Evolutionary conservation across 345 rosid genomes (phyloP), one percentile per base, ranked within the genome.

Genomic region (Arabis hirsuta): DNA sequence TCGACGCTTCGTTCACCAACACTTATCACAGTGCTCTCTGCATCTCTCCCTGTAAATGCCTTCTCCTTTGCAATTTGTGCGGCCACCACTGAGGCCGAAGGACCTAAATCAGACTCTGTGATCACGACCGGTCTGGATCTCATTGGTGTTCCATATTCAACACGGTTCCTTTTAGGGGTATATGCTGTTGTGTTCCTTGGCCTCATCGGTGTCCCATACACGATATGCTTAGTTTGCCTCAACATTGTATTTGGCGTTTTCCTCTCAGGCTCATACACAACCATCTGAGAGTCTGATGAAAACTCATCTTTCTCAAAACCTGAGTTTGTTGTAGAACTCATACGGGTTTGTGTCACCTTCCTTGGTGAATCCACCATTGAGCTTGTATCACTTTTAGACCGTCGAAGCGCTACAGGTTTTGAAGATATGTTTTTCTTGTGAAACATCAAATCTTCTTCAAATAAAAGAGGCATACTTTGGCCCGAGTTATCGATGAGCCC

Each of bases 81-180:
- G 3, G 94, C 98, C 47, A 94, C 91, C 69, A 87, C 98, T 2
- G 97, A 94, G 0, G 97, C 84, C 1, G 97, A 91, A 1, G 97
- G 97, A 2, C 97, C 98, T 38, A 89, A 55, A 22, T 94, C 97
- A 0, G 97, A 87, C 29, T 86, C 87, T 2, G 94, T 86, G 48
- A 76, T 76, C 10, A 84, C 62, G 1, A 76, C 3, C 2, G 73
- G 76, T 16, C 75, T 81, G 0, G 77, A 69, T 19, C 75, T 78
- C 73, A 74, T 73, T 34, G 79, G 84, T 65, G 77, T 75, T 55
- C 81, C 81, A 48, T 72, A 67, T 39, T 78, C 81, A 11, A 73
- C 51, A 13, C 1, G 39, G 8, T 73, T 66, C n/a, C 73, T 72
- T 48, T 72, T 78, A 0, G 81, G 81, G 1, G 73, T 73, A 59